Conservation (phyloP, 331 rosid species). For the Telfairia occidentalis region DNA sequence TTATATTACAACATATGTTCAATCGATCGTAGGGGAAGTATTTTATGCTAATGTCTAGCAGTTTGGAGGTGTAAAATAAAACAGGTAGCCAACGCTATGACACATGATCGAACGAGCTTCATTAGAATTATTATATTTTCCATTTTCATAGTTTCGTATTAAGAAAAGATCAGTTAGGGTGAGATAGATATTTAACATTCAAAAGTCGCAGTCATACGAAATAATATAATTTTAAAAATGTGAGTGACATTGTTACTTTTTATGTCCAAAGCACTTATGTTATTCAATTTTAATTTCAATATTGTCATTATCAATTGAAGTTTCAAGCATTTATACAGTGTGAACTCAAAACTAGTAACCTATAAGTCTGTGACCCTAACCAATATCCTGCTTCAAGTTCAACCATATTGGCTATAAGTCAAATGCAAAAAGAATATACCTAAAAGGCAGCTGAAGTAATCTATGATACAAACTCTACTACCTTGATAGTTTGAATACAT, state of each 20-base stretch:
- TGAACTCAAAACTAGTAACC: neutral
- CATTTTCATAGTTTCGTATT: no score
- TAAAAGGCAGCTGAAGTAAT: neutral
- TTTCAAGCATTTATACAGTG: neutral
- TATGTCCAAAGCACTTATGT: neutral
- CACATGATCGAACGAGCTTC: no score
- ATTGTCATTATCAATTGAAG: neutral
- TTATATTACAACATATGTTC: neutral
- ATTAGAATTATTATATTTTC: no score
- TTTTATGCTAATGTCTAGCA: neutral
- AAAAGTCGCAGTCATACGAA: no score
- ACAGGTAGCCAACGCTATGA: no score
- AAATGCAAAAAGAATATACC: neutral
- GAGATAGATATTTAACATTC: no score
- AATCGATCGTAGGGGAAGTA: neutral
- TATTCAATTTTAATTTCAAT: neutral
- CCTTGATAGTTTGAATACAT: constrained; percentile 5
- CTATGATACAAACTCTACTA: constrained; percentile 18
- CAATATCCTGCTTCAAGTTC: neutral
- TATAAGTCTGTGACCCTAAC: neutral
- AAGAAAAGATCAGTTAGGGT: no score
- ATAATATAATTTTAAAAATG: no score
- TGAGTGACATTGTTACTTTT: no score
- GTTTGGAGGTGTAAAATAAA: neutral
- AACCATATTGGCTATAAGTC: neutral